phyloP scores from a whole-genome alignment of 2,329 filamentous ascomycete genomes.

The Fusarium sp. region DNA sequence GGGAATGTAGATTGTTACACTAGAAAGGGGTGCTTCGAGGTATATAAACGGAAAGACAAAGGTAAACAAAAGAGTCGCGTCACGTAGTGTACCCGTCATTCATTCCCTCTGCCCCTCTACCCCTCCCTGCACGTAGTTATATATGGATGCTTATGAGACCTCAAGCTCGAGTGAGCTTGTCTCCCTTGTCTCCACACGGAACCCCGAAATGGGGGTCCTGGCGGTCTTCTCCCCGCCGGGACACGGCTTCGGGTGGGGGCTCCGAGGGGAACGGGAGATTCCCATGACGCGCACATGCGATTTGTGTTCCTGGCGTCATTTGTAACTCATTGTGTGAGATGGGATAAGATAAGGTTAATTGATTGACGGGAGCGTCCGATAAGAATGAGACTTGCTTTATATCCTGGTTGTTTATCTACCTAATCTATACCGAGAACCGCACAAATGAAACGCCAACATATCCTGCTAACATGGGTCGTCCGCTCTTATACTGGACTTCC shows the following conservation, averaged over 20 bases:
- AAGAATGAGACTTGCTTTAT: no score
- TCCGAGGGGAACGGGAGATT: slow-evolving; percentile 19
- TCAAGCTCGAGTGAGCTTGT: slow-evolving; percentile 2
- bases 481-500: no score
- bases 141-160: slow-evolving; percentile 18
- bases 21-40: neutral
- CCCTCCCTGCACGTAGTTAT: slow-evolving; percentile 22
- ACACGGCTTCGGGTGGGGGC: slow-evolving; percentile 35
- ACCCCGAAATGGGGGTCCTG: slow-evolving; percentile 15
- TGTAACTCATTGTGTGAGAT: neutral
- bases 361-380: neutral
- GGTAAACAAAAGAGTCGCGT: slow-evolving; percentile 34
- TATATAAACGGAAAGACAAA: slow-evolving; percentile 19
- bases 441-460: no score
- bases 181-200: slow-evolving; percentile 23
- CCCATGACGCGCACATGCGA: slow-evolving; percentile 45
- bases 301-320: slow-evolving; percentile 13
- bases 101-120: slow-evolving; percentile 24
- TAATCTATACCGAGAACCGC: no score
- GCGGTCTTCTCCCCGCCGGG: slow-evolving; percentile 38
- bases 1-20: neutral
- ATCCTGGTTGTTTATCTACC: no score
- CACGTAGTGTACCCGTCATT: slow-evolving; percentile 45
- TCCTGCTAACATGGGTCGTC: no score
- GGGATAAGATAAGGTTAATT: slow-evolving; percentile 13